Evolutionary conservation across 1,139 yeast species (phyloP), one percentile per base, ranked within the genome.

Genomic region (Insectozyma bohioensis): DNA sequence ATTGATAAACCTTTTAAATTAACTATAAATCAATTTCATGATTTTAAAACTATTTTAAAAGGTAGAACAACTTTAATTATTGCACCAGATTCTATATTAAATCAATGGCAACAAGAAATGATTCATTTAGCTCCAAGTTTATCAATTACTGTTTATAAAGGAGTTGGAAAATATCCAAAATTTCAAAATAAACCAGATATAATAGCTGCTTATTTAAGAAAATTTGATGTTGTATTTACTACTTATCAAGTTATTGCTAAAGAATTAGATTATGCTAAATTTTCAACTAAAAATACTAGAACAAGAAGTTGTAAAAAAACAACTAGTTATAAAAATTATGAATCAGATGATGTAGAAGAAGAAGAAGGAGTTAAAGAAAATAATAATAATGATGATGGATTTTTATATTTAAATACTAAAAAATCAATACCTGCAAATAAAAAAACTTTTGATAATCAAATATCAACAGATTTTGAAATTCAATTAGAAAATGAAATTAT

Each of bases 21-120:
- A 30, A 67, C 56, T 29, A 44, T 67, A n/a, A 53, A 51, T 24
- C 49, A 63, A 3, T 56, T 54, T 30, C 61, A 61, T 2, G 67
- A 64, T 24, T 33, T 55, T 4, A 67, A 81, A 33, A 46, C 63
- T 1, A 72, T 87, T 2, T 54, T 58, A 5, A 75, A 71, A 39
- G 66, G 82, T 0, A 80, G 78, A 43, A 76, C 96, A 0, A 86
- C 96, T 0, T 61, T 92, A 28, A 80, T 92, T 15, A 78, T 92
- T 6, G 85, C 95, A 10, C 97, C 98, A 0, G 81, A 78, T 24
- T 76, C 95, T 0, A 86, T 92, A 38, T 58, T 85, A 16, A 66
- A 74, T 28, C 97, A 92, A 53, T 92, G 97, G 97, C 67, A 72
- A 1, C 78, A 78, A 13, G 97, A 90, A 57, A 67, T 88, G 6